phyloP scores from a whole-genome alignment of 2,329 filamentous ascomycete genomes.

The Colletotrichum tofieldiae region DNA sequence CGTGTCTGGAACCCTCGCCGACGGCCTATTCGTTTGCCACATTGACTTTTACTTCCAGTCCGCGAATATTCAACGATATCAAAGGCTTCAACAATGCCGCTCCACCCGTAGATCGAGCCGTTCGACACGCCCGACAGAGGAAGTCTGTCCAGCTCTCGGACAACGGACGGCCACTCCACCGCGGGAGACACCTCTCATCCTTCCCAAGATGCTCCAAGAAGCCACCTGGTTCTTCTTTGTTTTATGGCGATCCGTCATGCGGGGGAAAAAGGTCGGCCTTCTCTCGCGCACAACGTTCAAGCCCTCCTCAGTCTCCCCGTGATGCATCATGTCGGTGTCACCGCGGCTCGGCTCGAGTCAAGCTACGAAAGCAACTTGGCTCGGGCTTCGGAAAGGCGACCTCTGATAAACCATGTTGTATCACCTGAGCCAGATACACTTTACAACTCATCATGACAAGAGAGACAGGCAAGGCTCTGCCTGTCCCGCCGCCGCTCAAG shows the following conservation, averaged over 20 bases:
- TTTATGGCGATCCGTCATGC: neutral
- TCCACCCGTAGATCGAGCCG: too few relatives aligned
- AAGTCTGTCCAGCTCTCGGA: neutral
- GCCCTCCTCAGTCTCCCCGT: neutral
- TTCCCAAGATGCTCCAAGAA: neutral
- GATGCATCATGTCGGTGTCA: too few relatives aligned
- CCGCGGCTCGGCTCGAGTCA: neutral
- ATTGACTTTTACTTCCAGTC: neutral
- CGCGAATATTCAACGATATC: fast-evolving
- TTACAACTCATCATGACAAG: neutral
- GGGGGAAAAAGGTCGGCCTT: neutral
- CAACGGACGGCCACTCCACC: neutral
- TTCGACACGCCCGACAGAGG: neutral
- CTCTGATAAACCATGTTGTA: neutral
- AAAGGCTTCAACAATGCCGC: neutral
- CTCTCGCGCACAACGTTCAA: neutral
- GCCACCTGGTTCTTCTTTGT: neutral
- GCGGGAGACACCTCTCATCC: neutral
- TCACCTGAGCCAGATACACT: too few relatives aligned
- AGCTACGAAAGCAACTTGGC: neutral
- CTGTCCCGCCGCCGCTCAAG: too few relatives aligned
- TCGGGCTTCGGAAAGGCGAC: neutral
- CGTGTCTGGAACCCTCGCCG: neutral
- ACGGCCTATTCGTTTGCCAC: neutral
- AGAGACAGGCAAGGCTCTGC: neutral